These are phyloP conservation scores for Seminavis robusta DNA, from an alignment of 108 stramenopile species.

Conservation along the genomic window DNA sequence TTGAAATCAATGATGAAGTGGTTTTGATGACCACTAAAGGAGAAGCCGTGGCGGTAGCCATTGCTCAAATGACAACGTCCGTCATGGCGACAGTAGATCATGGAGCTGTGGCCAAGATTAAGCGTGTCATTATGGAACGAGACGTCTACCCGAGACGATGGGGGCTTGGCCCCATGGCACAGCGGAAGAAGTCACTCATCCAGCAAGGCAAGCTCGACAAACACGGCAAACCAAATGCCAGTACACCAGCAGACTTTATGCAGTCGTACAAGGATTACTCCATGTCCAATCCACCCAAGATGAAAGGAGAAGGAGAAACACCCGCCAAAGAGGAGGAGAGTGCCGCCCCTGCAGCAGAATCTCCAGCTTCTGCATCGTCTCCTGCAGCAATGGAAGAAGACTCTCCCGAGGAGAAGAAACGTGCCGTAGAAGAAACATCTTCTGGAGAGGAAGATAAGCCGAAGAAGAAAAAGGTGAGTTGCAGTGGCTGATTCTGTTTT, in stretches of 20 bases:
- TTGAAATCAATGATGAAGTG: constrained; percentile 96
- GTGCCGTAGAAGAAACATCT: constrained; percentile 10
- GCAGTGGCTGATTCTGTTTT: no score
- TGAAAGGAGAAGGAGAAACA: constrained; percentile 19
- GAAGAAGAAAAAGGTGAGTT: constrained; percentile 31
- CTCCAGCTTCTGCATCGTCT: not conserved
- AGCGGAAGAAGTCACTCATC: constrained; percentile 95
- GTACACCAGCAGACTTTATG: constrained; percentile 92
- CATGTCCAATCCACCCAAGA: constrained; percentile 50
- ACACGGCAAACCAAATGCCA: constrained; percentile 96
- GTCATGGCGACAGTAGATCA: constrained; percentile 99
- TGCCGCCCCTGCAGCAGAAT: constrained; percentile 9
- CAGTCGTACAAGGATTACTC: constrained; percentile 75
- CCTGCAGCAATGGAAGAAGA: not conserved
- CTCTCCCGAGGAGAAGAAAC: constrained; percentile 9
- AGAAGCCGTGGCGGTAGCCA: constrained; percentile 97
- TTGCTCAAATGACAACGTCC: constrained; percentile 99
- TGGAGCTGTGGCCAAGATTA: constrained; percentile 99
- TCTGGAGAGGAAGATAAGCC: constrained; percentile 20
- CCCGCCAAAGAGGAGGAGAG: constrained; percentile 16
- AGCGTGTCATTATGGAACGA: constrained; percentile 99
- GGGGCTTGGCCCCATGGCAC: constrained; percentile 99
- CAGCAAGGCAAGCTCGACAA: constrained; percentile 98
- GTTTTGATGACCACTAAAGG: constrained; percentile 99
- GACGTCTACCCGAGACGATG: constrained; percentile 99